Base-by-base conservation (phyloP, 345 rosid genomes). In the Eucalyptus sp. region DNA sequence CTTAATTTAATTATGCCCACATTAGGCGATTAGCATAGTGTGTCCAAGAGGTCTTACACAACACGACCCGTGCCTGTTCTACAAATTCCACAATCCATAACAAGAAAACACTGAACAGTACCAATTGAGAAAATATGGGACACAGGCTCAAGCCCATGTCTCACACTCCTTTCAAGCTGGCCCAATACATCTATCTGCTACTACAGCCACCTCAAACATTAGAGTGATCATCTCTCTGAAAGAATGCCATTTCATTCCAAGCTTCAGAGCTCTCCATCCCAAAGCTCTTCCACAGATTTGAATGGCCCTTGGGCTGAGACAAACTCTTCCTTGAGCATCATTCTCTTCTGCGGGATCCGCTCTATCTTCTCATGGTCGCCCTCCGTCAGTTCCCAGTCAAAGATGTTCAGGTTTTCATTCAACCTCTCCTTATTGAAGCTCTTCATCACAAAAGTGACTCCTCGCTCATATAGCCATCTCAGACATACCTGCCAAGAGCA, bases 361-460 rank as follows among this genome's bases (percentile, higher is more conserved):
- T 58, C 50, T 71, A 89, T 89, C 83, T 86, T 86, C 88, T 64
- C 76, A 29, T 10, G 25, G 88, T 86, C 90, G 12, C 44, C 86
- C 60, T 86, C 90, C 10, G 51, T 89, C 50, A 89, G 86, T 76
- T 89, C 86, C 90, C 90, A 89, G 71, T 86, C 52, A 50, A 89
- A 89, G 52, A 89, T 89, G 64, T 41, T 86, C 2, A 86, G 79
- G 90, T 86, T 89, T 64, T 89, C 88, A 52, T 89, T 86, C 90
- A 89, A 62, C 88, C 90, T 89, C 37, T 86, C 86, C 90, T 62
- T 89, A 86, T 89, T 86, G 86, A 86, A 89, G 62, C 90, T 89
- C 66, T 89, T 89, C 43, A 62, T 71, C 56, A 86, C 88, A 43
- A 68, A 43, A n/a, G 88, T 54, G 85, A 87, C 86, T 44, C 88